Evolutionary conservation across 1,284 basidiomycete genomes (phyloP).

Genomic region (Sporisorium sorghi): DNA sequence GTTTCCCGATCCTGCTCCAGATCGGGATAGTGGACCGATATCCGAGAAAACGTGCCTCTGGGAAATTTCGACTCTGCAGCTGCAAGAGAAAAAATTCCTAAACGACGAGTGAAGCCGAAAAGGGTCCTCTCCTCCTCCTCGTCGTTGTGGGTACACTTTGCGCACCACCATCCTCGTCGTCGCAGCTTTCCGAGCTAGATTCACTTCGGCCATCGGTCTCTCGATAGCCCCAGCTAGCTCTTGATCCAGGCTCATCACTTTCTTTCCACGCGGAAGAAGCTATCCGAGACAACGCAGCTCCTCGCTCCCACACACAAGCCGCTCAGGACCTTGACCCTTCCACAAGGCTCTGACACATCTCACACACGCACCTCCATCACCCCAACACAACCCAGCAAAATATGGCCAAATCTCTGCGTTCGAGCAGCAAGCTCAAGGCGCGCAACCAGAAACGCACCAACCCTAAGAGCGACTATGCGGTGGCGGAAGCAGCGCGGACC

Average conservation of each 20-base stretch:
- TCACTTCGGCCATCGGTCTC: too few species aligned
- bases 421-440: slow-evolving; percentile 86
- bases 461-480: slow-evolving; percentile 79
- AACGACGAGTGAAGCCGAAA: neutral
- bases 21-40: slow-evolving; percentile 3
- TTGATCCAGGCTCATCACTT: too few species aligned
- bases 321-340: too few species aligned
- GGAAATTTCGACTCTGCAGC: slow-evolving; percentile 9
- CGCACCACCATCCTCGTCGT: too few species aligned
- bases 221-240: too few species aligned
- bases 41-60: slow-evolving; percentile 17
- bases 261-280: too few species aligned
- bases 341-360: too few species aligned
- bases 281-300: too few species aligned
- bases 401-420: slow-evolving; percentile 93
- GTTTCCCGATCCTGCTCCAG: neutral
- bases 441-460: slow-evolving; percentile 85
- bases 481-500: slow-evolving; percentile 83
- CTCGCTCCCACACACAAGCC: too few species aligned
- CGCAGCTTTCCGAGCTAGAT: too few species aligned
- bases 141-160: too few species aligned
- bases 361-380: neutral
- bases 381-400: slow-evolving; percentile 10
- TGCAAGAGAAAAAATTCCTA: slow-evolving; percentile 8
- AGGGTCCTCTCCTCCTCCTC: slow-evolving; percentile 1